Conservation (phyloP, 768 basidiomycete genomes). For the Mycena floridula region DNA sequence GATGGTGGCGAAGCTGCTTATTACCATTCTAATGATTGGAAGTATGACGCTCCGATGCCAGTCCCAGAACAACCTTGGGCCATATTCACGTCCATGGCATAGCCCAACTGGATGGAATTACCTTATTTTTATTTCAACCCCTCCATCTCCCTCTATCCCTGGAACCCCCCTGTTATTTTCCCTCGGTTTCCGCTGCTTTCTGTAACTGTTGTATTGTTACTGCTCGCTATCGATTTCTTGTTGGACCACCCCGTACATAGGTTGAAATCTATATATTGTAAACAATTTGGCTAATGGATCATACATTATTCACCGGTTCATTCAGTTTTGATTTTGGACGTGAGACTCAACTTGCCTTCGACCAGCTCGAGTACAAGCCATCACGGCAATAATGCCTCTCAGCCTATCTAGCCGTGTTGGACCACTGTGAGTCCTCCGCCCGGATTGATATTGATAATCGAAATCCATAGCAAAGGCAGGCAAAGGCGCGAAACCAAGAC, state of each 20-base stretch:
- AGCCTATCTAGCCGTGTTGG: too few relatives aligned
- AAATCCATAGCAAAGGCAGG: too few relatives aligned
- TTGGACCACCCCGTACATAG: constrained; percentile 4
- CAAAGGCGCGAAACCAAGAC: too few relatives aligned
- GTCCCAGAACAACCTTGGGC: constrained; percentile 68
- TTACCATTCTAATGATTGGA: constrained; percentile 58
- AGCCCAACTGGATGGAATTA: constrained; percentile 18
- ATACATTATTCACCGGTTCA: too few relatives aligned
- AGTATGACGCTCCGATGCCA: constrained; percentile 68
- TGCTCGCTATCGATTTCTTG: constrained; percentile 52
- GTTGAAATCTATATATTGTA: not conserved
- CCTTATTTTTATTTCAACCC: constrained; percentile 32
- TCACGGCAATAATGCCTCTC: too few relatives aligned
- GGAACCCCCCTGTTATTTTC: constrained; percentile 20
- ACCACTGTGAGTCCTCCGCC: too few relatives aligned
- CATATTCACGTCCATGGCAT: constrained; percentile 52
- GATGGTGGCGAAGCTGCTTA: constrained; percentile 73
- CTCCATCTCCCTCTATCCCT: constrained; percentile 20
- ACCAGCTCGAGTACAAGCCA: too few relatives aligned
- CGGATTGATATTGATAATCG: too few relatives aligned
- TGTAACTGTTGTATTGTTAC: constrained; percentile 47
- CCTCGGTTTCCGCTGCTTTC: constrained; percentile 26
- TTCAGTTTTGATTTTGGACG: too few relatives aligned
- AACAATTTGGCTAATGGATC: not conserved
- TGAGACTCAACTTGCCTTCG: too few relatives aligned